Evolutionary conservation across 257 asterid genomes (phyloP).

Genomic region (Nicotiana tomentosiformis): DNA sequence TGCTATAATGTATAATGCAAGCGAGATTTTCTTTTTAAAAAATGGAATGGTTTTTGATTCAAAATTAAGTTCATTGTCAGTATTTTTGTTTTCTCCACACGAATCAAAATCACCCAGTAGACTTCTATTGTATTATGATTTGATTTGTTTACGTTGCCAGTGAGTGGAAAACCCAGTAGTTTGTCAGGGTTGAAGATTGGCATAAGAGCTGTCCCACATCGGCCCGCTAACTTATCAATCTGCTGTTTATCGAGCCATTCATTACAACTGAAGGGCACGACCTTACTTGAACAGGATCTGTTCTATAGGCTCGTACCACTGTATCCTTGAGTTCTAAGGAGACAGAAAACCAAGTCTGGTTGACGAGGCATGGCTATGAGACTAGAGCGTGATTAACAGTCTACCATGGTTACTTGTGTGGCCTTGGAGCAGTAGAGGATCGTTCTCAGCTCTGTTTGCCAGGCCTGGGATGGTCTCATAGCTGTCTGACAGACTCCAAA

Average conservation of each 20-base stretch:
- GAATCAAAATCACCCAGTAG: background rate
- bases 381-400: too few species aligned
- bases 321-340: too few species aligned
- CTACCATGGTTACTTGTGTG: too few species aligned
- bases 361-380: too few species aligned
- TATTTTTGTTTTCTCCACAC: background rate
- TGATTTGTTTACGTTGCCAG: background rate
- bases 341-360: too few species aligned
- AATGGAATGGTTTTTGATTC: background rate
- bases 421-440: too few species aligned
- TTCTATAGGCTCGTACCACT: too few species aligned
- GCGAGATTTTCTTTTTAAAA: background rate
- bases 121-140: background rate
- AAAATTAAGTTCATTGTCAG: background rate
- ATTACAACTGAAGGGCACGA: too few species aligned
- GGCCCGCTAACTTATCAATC: rapidly evolving
- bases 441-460: too few species aligned
- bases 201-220: background rate
- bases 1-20: background rate
- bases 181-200: background rate
- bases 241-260: rapidly evolving
- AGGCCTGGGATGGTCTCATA: too few species aligned
- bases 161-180: background rate
- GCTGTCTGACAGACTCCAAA: too few species aligned
- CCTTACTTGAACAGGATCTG: too few species aligned